phyloP scores from a whole-genome alignment of 2,329 filamentous ascomycete genomes.

The Aspergillus ibericus region DNA sequence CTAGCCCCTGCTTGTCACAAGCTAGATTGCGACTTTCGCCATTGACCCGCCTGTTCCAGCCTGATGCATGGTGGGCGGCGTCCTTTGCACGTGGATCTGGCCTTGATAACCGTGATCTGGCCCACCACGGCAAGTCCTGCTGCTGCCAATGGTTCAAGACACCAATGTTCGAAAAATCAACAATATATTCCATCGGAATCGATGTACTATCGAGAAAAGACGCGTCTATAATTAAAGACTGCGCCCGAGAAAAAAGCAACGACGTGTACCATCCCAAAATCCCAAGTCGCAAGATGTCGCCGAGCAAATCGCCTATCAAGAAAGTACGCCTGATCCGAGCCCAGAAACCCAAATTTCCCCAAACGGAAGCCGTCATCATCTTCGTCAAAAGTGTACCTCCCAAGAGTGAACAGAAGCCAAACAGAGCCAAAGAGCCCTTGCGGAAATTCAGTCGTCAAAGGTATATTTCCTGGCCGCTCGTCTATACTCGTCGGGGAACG shows the following conservation, averaged over 20 bases:
- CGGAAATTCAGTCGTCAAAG: conserved; percentile 33
- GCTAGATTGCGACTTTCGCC: not conserved
- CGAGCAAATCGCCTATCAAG: not conserved
- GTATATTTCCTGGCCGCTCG: conserved; percentile 44
- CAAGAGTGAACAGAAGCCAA: conserved; percentile 14
- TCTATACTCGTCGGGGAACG: conserved; percentile 46
- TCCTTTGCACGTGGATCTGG: not conserved
- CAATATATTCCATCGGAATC: conserved; percentile 12
- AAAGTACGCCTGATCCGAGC: not conserved
- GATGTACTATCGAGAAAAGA: not conserved
- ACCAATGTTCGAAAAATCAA: not conserved
- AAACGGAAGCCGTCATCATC: not conserved
- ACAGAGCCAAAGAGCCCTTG: conserved; percentile 12
- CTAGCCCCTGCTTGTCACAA: conserved; percentile 3
- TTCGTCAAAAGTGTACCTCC: conserved; percentile 14
- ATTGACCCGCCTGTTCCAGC: not conserved
- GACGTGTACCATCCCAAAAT: conserved; percentile 8
- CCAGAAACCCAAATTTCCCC: not conserved
- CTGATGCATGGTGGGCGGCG: not conserved
- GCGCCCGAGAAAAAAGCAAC: conserved; percentile 5
- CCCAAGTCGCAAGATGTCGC: not conserved
- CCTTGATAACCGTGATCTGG: not conserved
- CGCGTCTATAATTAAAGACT: not conserved
- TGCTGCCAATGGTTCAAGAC: not conserved
- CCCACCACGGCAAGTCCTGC: not conserved